A percentile compares a stretch with the other conserved stretches of the same genome.
phyloP scores from a whole-genome alignment of 306 rosid genomes.

The Cucumis cinereus region DNA sequence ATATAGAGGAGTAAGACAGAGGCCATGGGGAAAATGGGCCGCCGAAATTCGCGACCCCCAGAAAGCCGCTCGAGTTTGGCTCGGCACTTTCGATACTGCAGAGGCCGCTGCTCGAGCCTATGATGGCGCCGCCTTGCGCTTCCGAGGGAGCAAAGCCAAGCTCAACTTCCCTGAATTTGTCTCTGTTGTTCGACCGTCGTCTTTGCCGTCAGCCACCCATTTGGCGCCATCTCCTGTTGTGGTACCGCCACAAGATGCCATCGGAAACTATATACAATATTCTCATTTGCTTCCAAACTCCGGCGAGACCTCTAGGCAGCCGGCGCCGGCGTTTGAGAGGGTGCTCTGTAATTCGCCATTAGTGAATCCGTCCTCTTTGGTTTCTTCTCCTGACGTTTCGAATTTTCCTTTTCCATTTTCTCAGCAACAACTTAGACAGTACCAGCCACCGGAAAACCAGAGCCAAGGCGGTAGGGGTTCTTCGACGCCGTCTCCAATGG shows the following conservation, averaged over 20 bases:
- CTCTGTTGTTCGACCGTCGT: not conserved
- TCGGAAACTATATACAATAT: not conserved
- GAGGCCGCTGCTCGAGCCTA: conserved; percentile 16
- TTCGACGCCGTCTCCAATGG: not conserved
- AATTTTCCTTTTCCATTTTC: not conserved
- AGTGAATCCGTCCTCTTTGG: not conserved
- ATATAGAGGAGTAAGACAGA: conserved; percentile 18
- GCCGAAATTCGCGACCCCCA: conserved; percentile 15
- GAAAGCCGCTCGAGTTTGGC: conserved; percentile 14
- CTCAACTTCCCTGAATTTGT: conserved; percentile 16
- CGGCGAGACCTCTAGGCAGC: not conserved
- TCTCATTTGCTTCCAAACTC: not conserved
- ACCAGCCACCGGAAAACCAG: conserved; percentile 1
- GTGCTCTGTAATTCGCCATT: not conserved
- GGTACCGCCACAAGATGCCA: not conserved
- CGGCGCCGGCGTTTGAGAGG: not conserved
- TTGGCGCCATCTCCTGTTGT: not conserved
- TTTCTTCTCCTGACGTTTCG: not conserved
- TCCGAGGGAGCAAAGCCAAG: conserved; percentile 15
- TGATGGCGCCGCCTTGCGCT: conserved; percentile 10
- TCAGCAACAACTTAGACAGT: not conserved
- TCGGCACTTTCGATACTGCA: conserved; percentile 10
- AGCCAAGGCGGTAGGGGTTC: not conserved
- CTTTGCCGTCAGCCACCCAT: not conserved
- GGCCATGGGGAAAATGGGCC: conserved; percentile 20